Evolutionary conservation across 495 filamentous ascomycete genomes (phyloP).

Genomic region (Neurospora sp.): DNA sequence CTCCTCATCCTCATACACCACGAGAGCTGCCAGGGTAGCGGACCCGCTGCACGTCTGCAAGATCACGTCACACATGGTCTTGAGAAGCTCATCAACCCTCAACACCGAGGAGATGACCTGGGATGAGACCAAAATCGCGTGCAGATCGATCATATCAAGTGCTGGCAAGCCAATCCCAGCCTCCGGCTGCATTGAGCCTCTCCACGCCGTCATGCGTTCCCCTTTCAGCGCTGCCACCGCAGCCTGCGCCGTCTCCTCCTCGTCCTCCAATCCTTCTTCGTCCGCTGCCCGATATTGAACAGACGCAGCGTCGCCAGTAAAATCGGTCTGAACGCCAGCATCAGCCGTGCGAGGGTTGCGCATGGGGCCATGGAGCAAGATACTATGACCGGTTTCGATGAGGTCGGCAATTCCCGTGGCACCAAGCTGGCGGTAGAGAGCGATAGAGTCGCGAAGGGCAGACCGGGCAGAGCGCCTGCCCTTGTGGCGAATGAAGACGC

Average conservation of each 20-base stretch:
- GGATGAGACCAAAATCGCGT: conserved; percentile 77
- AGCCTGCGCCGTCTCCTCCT: conserved; percentile 33
- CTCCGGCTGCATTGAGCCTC: conserved; percentile 36
- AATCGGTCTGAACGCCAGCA: conserved; percentile 64
- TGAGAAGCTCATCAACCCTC: conserved; percentile 70
- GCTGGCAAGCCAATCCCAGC: conserved; percentile 41
- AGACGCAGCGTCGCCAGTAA: conserved; percentile 48
- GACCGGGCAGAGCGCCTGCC: conserved; percentile 64
- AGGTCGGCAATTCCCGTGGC: conserved; percentile 64
- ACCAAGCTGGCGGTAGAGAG: conserved; percentile 62
- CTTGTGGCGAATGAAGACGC: conserved; percentile 60
- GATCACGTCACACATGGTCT: conserved; percentile 86
- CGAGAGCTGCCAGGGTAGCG: conserved; percentile 69
- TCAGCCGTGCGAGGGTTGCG: conserved; percentile 53
- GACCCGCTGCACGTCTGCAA: conserved; percentile 71
- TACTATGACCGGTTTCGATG: conserved; percentile 60
- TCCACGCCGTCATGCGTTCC: conserved; percentile 58
- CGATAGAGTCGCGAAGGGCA: conserved; percentile 60
- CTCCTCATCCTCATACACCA: conserved; percentile 26
- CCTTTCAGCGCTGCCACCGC: conserved; percentile 42
- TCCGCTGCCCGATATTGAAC: conserved; percentile 42
- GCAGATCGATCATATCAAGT: conserved; percentile 77
- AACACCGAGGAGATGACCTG: conserved; percentile 87
- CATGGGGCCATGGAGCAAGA: conserved; percentile 57
- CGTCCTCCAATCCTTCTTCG: conserved; percentile 50